Conservation (phyloP, 2,329 filamentous ascomycete genomes). For the Talaromyces sp. region DNA sequence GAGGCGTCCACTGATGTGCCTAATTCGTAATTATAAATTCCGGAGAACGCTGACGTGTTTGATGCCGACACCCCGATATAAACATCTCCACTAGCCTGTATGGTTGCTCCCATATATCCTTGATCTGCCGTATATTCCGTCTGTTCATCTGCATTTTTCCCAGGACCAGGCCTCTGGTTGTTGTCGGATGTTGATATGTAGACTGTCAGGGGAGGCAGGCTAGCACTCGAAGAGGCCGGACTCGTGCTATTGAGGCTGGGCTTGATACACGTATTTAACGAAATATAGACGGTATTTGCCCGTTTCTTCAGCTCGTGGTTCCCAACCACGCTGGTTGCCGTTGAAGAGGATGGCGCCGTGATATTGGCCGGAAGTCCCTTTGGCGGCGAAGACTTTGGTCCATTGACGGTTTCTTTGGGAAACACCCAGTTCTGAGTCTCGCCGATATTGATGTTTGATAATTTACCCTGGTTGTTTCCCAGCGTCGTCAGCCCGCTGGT, state of each 20-base stretch:
- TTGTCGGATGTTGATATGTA: conserved; percentile 66
- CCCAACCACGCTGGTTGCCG: conserved; percentile 14
- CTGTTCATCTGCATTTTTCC: conserved; percentile 38
- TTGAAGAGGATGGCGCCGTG: conserved; percentile 11
- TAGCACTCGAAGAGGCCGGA: conserved; percentile 29
- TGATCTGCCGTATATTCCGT: conserved; percentile 52
- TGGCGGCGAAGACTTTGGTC: conserved; percentile 33
- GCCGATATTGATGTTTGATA: conserved; percentile 60
- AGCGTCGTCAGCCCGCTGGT: conserved; percentile 38
- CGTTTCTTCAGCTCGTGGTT: conserved; percentile 16
- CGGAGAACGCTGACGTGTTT: conserved; percentile 57
- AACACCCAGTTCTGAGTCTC: conserved; percentile 62
- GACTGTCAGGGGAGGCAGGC: conserved; percentile 68
- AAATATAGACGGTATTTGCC: conserved; percentile 63
- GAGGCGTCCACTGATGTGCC: conserved; percentile 75
- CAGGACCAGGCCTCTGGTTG: conserved; percentile 64
- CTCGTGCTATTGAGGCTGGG: conserved; percentile 54
- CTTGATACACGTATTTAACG: conserved; percentile 80
- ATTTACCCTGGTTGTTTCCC: conserved; percentile 61
- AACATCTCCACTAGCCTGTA: conserved; percentile 60
- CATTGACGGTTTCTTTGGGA: conserved; percentile 51
- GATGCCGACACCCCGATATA: conserved; percentile 75
- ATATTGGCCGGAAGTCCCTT: conserved; percentile 27
- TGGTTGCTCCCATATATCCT: conserved; percentile 64
- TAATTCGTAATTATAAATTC: conserved; percentile 73